Evolutionary conservation across 2,329 filamentous ascomycete species (phyloP).

Genomic region (Dichotomopilus funicola): DNA sequence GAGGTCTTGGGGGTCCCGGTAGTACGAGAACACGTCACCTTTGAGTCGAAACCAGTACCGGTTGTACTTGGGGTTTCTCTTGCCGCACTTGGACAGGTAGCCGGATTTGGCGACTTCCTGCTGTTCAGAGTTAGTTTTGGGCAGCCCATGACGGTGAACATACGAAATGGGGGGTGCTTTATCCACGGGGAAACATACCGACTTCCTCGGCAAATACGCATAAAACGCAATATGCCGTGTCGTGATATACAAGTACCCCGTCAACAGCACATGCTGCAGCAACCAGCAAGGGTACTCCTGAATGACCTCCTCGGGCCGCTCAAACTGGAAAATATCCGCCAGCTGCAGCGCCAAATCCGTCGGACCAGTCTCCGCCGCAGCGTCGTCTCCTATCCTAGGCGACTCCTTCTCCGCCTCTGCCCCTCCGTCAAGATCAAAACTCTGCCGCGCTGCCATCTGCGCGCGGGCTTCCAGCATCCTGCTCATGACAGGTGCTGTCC

Average conservation of each 20-base stretch:
- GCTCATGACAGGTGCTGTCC: slow-evolving; percentile 66
- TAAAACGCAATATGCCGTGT: slow-evolving; percentile 93
- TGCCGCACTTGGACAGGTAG: slow-evolving; percentile 80
- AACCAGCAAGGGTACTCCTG: slow-evolving; percentile 93
- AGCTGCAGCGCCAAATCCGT: slow-evolving; percentile 62
- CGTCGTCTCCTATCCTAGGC: slow-evolving; percentile 27
- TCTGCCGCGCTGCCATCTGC: slow-evolving; percentile 53
- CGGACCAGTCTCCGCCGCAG: slow-evolving; percentile 35
- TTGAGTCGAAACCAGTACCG: slow-evolving; percentile 92
- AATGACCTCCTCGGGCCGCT: slow-evolving; percentile 75
- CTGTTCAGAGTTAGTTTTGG: slow-evolving; percentile 31
- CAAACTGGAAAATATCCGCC: slow-evolving; percentile 81
- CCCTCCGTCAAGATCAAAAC: slow-evolving; percentile 45
- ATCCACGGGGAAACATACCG: slow-evolving; percentile 39
- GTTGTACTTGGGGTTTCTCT: slow-evolving; percentile 78
- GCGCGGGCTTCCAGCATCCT: slow-evolving; percentile 68
- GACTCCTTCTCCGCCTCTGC: slow-evolving; percentile 34
- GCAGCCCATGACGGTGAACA: not conserved
- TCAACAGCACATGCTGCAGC: slow-evolving; percentile 81
- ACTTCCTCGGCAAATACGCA: slow-evolving; percentile 91
- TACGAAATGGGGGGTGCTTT: slow-evolving; percentile 27
- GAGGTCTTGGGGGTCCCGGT: slow-evolving; percentile 70
- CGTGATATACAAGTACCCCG: slow-evolving; percentile 95
- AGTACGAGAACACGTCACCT: slow-evolving; percentile 88
- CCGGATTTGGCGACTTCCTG: slow-evolving; percentile 77